Conservation (phyloP, 306 rosid genomes). For the Rubus idaeus region DNA sequence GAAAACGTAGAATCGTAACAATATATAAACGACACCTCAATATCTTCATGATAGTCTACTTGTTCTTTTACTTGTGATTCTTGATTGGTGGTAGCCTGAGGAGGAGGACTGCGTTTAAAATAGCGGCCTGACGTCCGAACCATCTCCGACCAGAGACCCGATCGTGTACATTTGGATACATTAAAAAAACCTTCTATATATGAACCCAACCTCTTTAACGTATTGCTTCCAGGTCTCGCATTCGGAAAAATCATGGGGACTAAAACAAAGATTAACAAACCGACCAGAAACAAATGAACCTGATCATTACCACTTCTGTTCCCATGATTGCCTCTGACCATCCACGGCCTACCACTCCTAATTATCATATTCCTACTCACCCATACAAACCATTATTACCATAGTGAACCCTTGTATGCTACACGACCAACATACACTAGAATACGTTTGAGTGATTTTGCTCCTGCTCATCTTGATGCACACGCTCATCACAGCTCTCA, state of each 20-base stretch:
- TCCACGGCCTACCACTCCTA: too few species aligned
- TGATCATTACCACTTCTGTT: too few species aligned
- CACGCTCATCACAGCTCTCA: too few species aligned
- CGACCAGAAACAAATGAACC: background rate
- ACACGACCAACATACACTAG: too few species aligned
- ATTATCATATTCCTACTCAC: too few species aligned
- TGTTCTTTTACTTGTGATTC: background rate
- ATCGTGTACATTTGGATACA: background rate
- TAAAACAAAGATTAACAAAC: background rate
- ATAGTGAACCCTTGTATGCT: too few species aligned
- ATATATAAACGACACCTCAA: background rate
- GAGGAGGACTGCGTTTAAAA: background rate
- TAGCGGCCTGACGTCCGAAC: background rate
- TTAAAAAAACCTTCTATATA: background rate
- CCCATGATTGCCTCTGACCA: too few species aligned
- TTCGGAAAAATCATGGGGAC: background rate
- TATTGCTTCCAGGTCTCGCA: background rate
- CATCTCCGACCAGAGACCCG: background rate
- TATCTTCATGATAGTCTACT: background rate
- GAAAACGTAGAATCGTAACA: background rate
- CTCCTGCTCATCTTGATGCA: too few species aligned
- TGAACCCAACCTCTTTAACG: background rate
- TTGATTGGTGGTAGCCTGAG: background rate
- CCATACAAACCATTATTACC: too few species aligned
- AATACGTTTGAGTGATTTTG: too few species aligned